Evolutionary conservation across 768 basidiomycete genomes (phyloP), one percentile per base, ranked within the genome.

Genomic region (Cystobasidium tubakii): DNA sequence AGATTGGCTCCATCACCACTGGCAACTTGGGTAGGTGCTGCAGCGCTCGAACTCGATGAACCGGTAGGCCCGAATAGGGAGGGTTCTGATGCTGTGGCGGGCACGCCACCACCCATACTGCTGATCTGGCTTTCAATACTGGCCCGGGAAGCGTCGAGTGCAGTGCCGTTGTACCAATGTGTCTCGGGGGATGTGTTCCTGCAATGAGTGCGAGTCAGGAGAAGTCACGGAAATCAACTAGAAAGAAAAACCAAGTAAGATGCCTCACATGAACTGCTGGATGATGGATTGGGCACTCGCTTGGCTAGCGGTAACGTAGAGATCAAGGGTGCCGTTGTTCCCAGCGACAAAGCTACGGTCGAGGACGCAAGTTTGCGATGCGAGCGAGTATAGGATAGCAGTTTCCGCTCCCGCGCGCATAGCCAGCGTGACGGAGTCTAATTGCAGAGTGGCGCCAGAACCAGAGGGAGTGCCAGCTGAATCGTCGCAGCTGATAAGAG

Each of bases 401-500:
- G 89, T 88, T 42, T 86, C 85, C 0, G 92, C 93, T 3, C 93
- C 93, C 75, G 86, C 84, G 75, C 89, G 86, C 50, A 85, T 83
- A 25, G 90, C 91, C 50, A 91, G 84, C 0, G 90, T 91, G 81
- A 96, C 92, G 66, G 94, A 85, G 80, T 96, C 92, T 62, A 83
- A 80, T 1, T 85, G 83, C 19, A 77, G 62, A 15, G 76, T 72
- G 31, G 62, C 36, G 57, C 25, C 39, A 17, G 90, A 90, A 21
- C 88, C 84, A 80, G 93, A 92, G 71, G 80, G 79, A 36, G 50
- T 29, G n/a, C 55, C 69, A 19, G 50, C n/a, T 21, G 33, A 34
- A n/a, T 31, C 69, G 79, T 94, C 92, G 81, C 92, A 95, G 1
- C 87, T 85, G 62, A 96, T 86, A 76, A 93, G 84, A 15, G 93